Evolutionary conservation across 192 early-diverging fungal species (phyloP).

Genomic region (Diversispora epigaea): DNA sequence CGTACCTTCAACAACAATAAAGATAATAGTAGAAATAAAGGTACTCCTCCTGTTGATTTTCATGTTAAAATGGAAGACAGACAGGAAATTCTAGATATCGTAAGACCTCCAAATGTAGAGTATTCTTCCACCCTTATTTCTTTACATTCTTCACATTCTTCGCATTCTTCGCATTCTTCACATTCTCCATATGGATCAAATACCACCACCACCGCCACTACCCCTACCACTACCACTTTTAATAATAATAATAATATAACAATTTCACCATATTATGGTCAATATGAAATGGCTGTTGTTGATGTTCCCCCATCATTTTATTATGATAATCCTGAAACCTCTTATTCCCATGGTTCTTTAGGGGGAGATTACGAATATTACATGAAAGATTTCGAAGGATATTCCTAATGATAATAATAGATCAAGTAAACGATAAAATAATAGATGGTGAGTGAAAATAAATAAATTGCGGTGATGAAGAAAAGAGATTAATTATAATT

Average conservation of each 20-base stretch:
- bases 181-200: too few relatives aligned
- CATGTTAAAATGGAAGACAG: background rate
- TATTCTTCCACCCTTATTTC: too few relatives aligned
- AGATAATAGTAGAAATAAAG: background rate
- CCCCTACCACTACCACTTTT: too few relatives aligned
- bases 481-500: too few relatives aligned
- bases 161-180: too few relatives aligned
- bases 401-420: too few relatives aligned
- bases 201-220: too few relatives aligned
- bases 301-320: background rate
- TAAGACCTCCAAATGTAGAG: background rate
- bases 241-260: background rate
- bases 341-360: background rate
- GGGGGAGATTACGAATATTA: background rate
- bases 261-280: background rate
- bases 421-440: too few relatives aligned
- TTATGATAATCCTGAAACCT: background rate
- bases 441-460: too few relatives aligned
- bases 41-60: background rate
- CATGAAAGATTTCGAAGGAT: background rate
- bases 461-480: too few relatives aligned
- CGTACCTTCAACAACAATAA: background rate
- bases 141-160: too few relatives aligned
- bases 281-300: background rate
- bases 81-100: background rate